These are phyloP conservation scores for Plasmodium chabaudi DNA, from an alignment of 169 alveolate genomes.

Conservation along the genomic window DNA sequence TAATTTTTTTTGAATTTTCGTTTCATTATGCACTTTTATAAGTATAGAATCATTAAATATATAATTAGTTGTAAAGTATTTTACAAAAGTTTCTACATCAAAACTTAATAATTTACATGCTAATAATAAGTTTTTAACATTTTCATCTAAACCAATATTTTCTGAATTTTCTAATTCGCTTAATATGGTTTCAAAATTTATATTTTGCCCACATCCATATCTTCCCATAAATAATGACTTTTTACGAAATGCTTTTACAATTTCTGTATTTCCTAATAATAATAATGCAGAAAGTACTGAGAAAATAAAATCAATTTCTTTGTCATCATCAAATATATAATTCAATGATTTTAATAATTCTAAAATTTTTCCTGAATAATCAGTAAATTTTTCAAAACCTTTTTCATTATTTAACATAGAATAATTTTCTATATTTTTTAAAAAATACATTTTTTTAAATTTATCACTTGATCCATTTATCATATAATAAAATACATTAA, in stretches of 20 bases:
- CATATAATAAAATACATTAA: slow-evolving; percentile 57
- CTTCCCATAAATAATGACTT: slow-evolving; percentile 1
- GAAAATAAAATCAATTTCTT: slow-evolving; percentile 54
- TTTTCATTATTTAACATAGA: slow-evolving; percentile 20
- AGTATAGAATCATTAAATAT: slow-evolving; percentile 23
- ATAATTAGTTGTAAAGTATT: slow-evolving; percentile 28
- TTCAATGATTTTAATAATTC: slow-evolving; percentile 42
- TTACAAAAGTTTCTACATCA: slow-evolving; percentile 22
- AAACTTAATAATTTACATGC: slow-evolving; percentile 39
- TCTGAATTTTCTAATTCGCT: neutral
- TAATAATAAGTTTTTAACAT: slow-evolving; percentile 9
- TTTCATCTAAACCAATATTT: slow-evolving; percentile 1
- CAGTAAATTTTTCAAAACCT: slow-evolving; percentile 4
- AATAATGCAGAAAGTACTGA: slow-evolving; percentile 53
- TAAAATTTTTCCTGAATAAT: slow-evolving; percentile 2
- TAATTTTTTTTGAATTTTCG: slow-evolving; percentile 19
- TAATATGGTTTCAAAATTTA: slow-evolving; percentile 20
- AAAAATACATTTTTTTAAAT: slow-evolving; percentile 51
- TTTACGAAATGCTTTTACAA: slow-evolving; percentile 1
- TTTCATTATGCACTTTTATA: slow-evolving; percentile 34
- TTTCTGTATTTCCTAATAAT: slow-evolving; percentile 44
- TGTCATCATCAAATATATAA: slow-evolving; percentile 56
- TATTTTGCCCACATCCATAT: neutral
- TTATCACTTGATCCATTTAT: slow-evolving; percentile 57
- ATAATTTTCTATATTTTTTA: slow-evolving; percentile 43